These are phyloP conservation scores for Aspergillus hiratsukae DNA, from an alignment of 2,329 filamentous ascomycete species.

Conservation along the genomic window DNA sequence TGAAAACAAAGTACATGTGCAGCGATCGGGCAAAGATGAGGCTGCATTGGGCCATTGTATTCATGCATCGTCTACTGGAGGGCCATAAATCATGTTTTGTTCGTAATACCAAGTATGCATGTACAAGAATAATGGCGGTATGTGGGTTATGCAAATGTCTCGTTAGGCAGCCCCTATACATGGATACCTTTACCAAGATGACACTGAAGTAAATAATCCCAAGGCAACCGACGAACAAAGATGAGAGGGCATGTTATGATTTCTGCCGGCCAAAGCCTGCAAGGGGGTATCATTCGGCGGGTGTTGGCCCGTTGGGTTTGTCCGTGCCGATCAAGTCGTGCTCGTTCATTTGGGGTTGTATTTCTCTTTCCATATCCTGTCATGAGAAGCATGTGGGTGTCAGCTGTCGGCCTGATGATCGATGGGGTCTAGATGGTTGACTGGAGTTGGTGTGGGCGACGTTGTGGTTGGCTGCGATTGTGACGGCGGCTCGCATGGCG, in stretches of 20 bases:
- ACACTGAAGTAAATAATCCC: background rate
- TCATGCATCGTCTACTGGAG: background rate
- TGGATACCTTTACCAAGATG: background rate
- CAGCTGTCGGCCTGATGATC: constrained; percentile 21
- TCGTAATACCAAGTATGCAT: background rate
- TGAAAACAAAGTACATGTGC: background rate
- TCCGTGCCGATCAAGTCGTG: background rate
- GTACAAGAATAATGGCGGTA: background rate
- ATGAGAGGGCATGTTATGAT: too few species aligned
- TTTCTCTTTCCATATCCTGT: constrained; percentile 98
- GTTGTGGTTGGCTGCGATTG: constrained; percentile 16
- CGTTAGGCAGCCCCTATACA: background rate
- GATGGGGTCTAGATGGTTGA: background rate
- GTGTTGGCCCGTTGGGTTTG: too few species aligned
- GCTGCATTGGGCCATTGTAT: constrained; percentile 8
- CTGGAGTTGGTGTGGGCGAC: constrained; percentile 1
- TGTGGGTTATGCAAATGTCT: background rate
- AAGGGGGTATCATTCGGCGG: background rate
- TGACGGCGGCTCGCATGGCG: constrained; percentile 13
- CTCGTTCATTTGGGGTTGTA: constrained; percentile 56
- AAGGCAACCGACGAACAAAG: background rate
- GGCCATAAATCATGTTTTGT: background rate
- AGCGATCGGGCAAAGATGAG: constrained; percentile 14
- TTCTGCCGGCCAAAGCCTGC: too few species aligned
- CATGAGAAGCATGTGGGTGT: constrained; percentile 7